A percentile compares a stretch with the other conserved stretches of the same genome.
Evolutionary conservation across 2,329 filamentous ascomycete genomes (phyloP).

Genomic region (Aureobasidium melanogenum): DNA sequence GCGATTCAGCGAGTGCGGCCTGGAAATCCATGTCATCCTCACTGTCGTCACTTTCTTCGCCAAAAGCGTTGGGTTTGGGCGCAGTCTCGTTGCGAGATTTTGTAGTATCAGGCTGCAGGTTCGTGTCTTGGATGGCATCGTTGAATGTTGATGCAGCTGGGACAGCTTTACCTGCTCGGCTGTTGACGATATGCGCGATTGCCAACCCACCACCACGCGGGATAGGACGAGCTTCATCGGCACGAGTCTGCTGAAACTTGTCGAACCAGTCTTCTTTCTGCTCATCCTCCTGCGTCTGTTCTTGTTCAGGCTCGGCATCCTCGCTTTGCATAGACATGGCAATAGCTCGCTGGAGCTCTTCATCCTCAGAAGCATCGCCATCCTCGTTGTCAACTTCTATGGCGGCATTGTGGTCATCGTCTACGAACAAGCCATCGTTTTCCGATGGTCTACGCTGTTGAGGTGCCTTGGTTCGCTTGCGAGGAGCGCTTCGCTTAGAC

Average conservation of each 20-base stretch:
- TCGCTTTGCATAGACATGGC: conserved; percentile 66
- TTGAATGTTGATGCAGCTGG: conserved; percentile 17
- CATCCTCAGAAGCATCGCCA: conserved; percentile 51
- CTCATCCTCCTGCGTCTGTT: conserved; percentile 25
- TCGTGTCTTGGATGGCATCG: background rate
- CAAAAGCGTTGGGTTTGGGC: conserved; percentile 16
- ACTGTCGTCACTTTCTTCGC: conserved; percentile 46
- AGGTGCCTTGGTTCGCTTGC: conserved; percentile 16
- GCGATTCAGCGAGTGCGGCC: conserved; percentile 63
- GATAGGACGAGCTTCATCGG: conserved; percentile 34
- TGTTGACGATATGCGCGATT: conserved; percentile 67
- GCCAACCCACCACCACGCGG: conserved; percentile 42
- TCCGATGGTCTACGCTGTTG: conserved; percentile 27
- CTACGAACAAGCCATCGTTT: conserved; percentile 49
- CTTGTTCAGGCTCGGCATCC: conserved; percentile 37
- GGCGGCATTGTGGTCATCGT: conserved; percentile 26
- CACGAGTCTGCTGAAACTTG: conserved; percentile 38
- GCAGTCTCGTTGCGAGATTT: conserved; percentile 1
- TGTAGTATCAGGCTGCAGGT: background rate
- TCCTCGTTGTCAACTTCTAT: conserved; percentile 28
- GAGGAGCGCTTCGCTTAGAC: conserved; percentile 20
- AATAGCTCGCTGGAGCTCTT: conserved; percentile 73
- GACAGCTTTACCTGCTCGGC: conserved; percentile 56
- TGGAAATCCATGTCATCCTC: conserved; percentile 73
- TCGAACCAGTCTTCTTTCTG: conserved; percentile 43